Evolutionary conservation across 345 rosid species (phyloP).

Genomic region (Eucalyptus pauciflora): DNA sequence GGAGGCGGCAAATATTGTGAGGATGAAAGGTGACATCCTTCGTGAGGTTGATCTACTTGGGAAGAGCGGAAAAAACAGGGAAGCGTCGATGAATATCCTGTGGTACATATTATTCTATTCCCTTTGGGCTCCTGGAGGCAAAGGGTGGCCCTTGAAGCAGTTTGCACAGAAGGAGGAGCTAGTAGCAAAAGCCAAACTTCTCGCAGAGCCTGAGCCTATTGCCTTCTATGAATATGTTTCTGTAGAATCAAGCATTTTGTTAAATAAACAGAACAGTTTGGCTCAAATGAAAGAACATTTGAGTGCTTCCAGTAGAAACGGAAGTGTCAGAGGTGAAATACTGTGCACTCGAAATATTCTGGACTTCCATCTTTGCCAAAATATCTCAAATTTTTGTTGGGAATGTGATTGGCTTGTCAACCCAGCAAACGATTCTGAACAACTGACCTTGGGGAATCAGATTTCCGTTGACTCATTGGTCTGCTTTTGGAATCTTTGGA

Average conservation of each 20-base stretch:
- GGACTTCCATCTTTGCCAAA: slow-evolving; percentile 9
- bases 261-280: not conserved
- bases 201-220: slow-evolving; percentile 4
- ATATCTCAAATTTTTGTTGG: slow-evolving; percentile 6
- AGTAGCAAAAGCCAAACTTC: slow-evolving; percentile 18
- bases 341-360: slow-evolving; percentile 24
- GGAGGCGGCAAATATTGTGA: slow-evolving; percentile 15
- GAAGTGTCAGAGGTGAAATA: slow-evolving; percentile 17
- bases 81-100: slow-evolving; percentile 18
- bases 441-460: not conserved
- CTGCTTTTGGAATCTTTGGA: slow-evolving; percentile 36
- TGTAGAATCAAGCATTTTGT: slow-evolving; percentile 15
- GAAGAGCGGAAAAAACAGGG: slow-evolving; percentile 11
- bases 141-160: slow-evolving; percentile 38
- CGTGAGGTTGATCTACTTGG: slow-evolving; percentile 21
- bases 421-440: slow-evolving; percentile 1
- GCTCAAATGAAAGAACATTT: slow-evolving; percentile 9
- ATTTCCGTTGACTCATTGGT: slow-evolving; percentile 18
- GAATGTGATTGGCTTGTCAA: slow-evolving; percentile 10
- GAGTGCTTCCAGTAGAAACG: slow-evolving; percentile 8
- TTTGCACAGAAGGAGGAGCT: slow-evolving; percentile 17
- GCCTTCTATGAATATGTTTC: slow-evolving; percentile 11
- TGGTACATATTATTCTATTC: slow-evolving; percentile 22
- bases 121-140: slow-evolving; percentile 25
- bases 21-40: slow-evolving; percentile 21